Evolutionary conservation across 1,139 yeast species (phyloP).

Genomic region (Scheffersomyces lignicola): DNA sequence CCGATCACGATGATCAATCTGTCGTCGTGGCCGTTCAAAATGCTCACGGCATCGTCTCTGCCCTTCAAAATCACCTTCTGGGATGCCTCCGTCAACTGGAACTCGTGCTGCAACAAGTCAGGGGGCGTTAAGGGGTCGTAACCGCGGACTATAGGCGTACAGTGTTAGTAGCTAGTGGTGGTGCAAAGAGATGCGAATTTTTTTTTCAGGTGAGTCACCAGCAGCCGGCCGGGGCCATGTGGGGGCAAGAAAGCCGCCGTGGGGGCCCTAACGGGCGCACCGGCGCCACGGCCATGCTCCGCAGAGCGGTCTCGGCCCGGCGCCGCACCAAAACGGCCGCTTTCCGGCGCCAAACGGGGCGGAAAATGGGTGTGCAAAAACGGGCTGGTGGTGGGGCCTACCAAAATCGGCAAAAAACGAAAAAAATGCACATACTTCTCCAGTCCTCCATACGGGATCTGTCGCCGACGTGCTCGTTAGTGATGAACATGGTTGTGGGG

Average conservation of each 20-base stretch:
- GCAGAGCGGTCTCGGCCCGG: too few relatives aligned
- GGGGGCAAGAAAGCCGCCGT: too few relatives aligned
- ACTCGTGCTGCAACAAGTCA: conserved; percentile 75
- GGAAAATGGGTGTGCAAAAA: too few relatives aligned
- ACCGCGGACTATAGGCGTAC: conserved; percentile 43
- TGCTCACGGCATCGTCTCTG: conserved; percentile 71
- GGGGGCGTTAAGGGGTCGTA: conserved; percentile 93
- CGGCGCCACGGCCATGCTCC: too few relatives aligned
- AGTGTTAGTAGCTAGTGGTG: conserved; percentile 15
- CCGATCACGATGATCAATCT: conserved; percentile 84
- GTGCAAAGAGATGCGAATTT: background rate
- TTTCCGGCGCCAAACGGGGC: too few relatives aligned
- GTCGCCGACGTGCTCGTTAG: conserved; percentile 81
- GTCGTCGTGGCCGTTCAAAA: conserved; percentile 75
- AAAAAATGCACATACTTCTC: conserved; percentile 59
- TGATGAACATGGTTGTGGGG: conserved; percentile 62
- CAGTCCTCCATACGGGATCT: conserved; percentile 83
- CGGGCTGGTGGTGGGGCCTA: background rate
- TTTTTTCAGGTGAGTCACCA: too few relatives aligned
- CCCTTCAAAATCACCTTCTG: conserved; percentile 72
- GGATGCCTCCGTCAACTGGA: conserved; percentile 63
- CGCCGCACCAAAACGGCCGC: too few relatives aligned
- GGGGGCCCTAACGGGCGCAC: too few relatives aligned
- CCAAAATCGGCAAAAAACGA: too few relatives aligned
- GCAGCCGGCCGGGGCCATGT: too few relatives aligned